Evolutionary conservation across 768 basidiomycete species (phyloP), one percentile per base, ranked within the genome.

Genomic region (Pisolithus microcarpus): DNA sequence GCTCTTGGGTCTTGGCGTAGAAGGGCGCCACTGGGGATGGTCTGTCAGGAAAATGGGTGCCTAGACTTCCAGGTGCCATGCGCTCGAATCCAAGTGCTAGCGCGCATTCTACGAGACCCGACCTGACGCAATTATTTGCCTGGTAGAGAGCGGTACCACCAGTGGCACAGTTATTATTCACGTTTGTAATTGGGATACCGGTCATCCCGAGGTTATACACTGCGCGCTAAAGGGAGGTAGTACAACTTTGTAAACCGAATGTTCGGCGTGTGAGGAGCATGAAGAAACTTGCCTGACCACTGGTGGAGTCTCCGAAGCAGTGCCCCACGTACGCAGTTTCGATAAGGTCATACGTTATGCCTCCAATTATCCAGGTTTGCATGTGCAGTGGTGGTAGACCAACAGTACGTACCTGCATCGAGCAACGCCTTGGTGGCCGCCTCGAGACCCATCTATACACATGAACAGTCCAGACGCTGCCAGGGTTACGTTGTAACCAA

Each of bases 91-190:
- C 90, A 1, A 92, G 79, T 0, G 91, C 90, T 19, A 93, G 71
- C 1, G 84, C 79, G 61, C 89, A 91, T 49, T 87, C 83, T 2
- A 72, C 79, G 50, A 82, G 74, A 13, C 84, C 85, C 38, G 76
- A 77, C 63, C 83, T 87, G 42, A 92, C 80, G 8, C 78, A 74
- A 21, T 76, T 81, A 56, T 84, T 85, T 7, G 85, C 87, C 43
- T 85, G 78, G 64, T 78, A 87, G 19, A 92, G 73, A 5, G 91
- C 88, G 0, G 85, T 76, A 46, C 84, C 85, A 4, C 88, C 89
- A 0, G 89, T 89, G 4, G 88, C 84, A 60, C 89, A 91, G 65
- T 88, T 88, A 68, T 91, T 91, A 72, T 89, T 91, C 39, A 91
- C 86, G 58, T 91, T 92, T 46, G 84, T 76, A 60, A 92, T 83